Conservation (phyloP, 2,329 filamentous ascomycete genomes). For the Talaromyces amestolkiae region DNA sequence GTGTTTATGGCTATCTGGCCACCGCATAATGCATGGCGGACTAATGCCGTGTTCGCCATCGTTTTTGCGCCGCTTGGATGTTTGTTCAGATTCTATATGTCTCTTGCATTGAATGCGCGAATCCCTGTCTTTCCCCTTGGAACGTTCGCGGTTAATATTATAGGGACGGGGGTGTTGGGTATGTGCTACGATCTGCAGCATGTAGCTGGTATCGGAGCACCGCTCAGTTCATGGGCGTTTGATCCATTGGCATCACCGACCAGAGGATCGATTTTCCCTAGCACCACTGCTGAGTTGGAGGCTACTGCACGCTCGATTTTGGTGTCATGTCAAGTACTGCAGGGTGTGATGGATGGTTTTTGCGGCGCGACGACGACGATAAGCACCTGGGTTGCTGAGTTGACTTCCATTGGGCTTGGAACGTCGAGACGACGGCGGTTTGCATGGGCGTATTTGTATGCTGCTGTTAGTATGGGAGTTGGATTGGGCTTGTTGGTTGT, state of each 20-base stretch:
- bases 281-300: background rate
- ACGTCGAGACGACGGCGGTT: slow-evolving; percentile 36
- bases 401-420: slow-evolving; percentile 47
- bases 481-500: slow-evolving; percentile 51
- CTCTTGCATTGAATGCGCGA: slow-evolving; percentile 67
- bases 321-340: slow-evolving; percentile 64
- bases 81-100: slow-evolving; percentile 70
- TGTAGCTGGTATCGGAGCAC: slow-evolving; percentile 47
- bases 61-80: slow-evolving; percentile 82
- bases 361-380: slow-evolving; percentile 66
- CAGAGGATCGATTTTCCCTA: slow-evolving; percentile 2
- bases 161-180: slow-evolving; percentile 71
- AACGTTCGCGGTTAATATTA: slow-evolving; percentile 78
- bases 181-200: slow-evolving; percentile 79
- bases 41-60: slow-evolving; percentile 69
- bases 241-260: slow-evolving; percentile 35
- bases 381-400: slow-evolving; percentile 65
- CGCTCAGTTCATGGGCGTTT: slow-evolving; percentile 23
- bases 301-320: slow-evolving; percentile 39
- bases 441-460: slow-evolving; percentile 62
- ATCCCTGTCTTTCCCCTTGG: slow-evolving; percentile 72
- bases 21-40: slow-evolving; percentile 70
- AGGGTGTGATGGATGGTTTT: slow-evolving; percentile 66
- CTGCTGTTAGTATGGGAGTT: slow-evolving; percentile 45
- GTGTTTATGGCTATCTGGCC: slow-evolving; percentile 70